Evolutionary conservation across 441 rosid species (phyloP).

Genomic region (Erodium moschatum): DNA sequence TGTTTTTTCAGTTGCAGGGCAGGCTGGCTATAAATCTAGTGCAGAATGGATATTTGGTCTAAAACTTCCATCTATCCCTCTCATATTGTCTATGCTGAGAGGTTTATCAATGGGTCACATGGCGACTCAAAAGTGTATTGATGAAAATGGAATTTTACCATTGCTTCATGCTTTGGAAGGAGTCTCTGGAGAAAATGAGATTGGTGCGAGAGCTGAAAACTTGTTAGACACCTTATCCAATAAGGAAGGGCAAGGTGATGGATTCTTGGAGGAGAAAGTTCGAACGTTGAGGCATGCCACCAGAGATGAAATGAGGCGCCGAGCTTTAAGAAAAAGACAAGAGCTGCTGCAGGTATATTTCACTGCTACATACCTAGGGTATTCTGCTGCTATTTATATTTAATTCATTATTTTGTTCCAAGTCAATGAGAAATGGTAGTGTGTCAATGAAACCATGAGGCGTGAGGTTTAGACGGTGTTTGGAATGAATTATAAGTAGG

Average conservation of each 20-base stretch:
- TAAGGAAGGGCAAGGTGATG: conserved; percentile 94
- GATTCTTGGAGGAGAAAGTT: conserved; percentile 83
- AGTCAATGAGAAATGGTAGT: not conserved
- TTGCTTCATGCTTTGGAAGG: conserved; percentile 97
- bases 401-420: conserved; percentile 4
- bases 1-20: conserved; percentile 67
- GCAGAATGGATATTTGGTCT: conserved; percentile 71
- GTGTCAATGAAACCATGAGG: not conserved
- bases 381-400: not conserved
- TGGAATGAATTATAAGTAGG: not conserved
- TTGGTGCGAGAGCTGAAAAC: conserved; percentile 98
- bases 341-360: conserved; percentile 74
- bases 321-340: conserved; percentile 79
- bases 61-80: conserved; percentile 85
- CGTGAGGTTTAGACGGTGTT: not conserved
- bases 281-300: conserved; percentile 77
- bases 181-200: conserved; percentile 90
- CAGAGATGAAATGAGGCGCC: conserved; percentile 91
- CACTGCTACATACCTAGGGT: not conserved
- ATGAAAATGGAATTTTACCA: conserved; percentile 80
- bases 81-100: conserved; percentile 82
- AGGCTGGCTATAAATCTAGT: conserved; percentile 70
- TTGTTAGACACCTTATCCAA: conserved; percentile 86
- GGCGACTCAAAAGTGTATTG: conserved; percentile 80
- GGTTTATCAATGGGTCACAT: conserved; percentile 98